A percentile compares a stretch with the other conserved stretches of the same genome.
These are phyloP conservation scores for Pythium vanterpoolii DNA, from an alignment of 352 stramenopile genomes.

Conservation along the genomic window DNA sequence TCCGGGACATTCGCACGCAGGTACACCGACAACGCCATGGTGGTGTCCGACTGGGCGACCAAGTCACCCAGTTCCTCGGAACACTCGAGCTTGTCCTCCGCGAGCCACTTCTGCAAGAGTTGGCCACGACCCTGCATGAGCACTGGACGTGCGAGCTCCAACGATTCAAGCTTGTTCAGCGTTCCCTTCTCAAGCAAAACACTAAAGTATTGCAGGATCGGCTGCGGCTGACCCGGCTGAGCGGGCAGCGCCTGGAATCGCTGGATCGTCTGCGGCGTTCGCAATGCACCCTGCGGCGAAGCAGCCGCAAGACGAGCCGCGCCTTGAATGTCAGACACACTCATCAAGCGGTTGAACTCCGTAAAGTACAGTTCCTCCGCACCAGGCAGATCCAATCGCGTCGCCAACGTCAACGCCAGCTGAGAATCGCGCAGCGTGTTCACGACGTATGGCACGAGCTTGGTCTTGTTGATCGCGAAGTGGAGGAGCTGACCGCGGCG, in stretches of 20 bases:
- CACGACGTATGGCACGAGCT: constrained; percentile 98
- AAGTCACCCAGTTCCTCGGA: constrained; percentile 97
- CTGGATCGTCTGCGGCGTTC: constrained; percentile 98
- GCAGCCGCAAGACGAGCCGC: constrained; percentile 89
- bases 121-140: constrained; percentile 96
- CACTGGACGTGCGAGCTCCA: constrained; percentile 98
- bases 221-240: constrained; percentile 94
- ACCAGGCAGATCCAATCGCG: constrained; percentile 95
- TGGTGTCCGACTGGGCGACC: constrained; percentile 94
- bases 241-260: constrained; percentile 98
- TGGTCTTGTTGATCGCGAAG: constrained; percentile 96
- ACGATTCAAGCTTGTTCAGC: constrained; percentile 99
- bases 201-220: constrained; percentile 99
- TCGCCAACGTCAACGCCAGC: constrained; percentile 95
- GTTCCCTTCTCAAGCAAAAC: constrained; percentile 97
- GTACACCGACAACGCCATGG: constrained; percentile 98
- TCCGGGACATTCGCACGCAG: constrained; percentile 96
- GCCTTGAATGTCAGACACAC: constrained; percentile 80
- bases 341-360: constrained; percentile 96
- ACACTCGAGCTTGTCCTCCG: constrained; percentile 98
- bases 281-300: constrained; percentile 88
- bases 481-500: constrained; percentile 96
- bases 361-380: constrained; percentile 98
- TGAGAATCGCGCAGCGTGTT: constrained; percentile 96
- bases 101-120: constrained; percentile 99